These are phyloP conservation scores for Rhizopus delemar DNA, from an alignment of 371 early-diverging fungal species.

Conservation along the genomic window DNA sequence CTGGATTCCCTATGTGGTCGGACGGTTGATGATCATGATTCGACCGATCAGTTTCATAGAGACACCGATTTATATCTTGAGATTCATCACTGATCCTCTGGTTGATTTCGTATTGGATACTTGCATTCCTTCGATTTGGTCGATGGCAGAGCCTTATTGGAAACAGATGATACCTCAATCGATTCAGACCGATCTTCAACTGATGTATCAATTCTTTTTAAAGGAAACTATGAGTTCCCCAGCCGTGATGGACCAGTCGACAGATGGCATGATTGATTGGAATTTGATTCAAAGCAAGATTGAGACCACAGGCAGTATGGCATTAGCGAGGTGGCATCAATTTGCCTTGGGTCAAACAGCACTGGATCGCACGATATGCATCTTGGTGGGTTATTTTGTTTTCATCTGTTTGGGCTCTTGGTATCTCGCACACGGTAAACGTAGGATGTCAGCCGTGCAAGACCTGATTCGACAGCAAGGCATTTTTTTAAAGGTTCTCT, in stretches of 20 bases:
- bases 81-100: constrained; percentile 53
- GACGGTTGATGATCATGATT: constrained; percentile 53
- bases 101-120: constrained; percentile 55
- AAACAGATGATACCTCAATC: constrained; percentile 10
- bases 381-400: constrained; percentile 50
- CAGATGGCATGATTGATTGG: constrained; percentile 10
- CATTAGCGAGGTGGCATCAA: constrained; percentile 46
- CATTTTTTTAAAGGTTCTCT: constrained; percentile 65
- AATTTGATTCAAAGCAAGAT: constrained; percentile 26
- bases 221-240: background rate
- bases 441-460: constrained; percentile 31
- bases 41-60: constrained; percentile 50
- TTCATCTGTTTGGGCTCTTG: constrained; percentile 50
- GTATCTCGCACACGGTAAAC: constrained; percentile 45
- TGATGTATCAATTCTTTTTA: constrained; percentile 1
- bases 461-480: constrained; percentile 63
- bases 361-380: constrained; percentile 51
- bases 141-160: constrained; percentile 21
- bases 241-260: background rate
- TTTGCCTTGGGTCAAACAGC: constrained; percentile 50
- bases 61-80: constrained; percentile 46
- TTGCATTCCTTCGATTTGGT: constrained; percentile 27
- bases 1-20: constrained; percentile 74
- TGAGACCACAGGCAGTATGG: constrained; percentile 14
- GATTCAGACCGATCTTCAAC: constrained; percentile 9